These are phyloP conservation scores for Puccinia polysora DNA, from an alignment of 1,284 basidiomycete genomes.

Conservation along the genomic window DNA sequence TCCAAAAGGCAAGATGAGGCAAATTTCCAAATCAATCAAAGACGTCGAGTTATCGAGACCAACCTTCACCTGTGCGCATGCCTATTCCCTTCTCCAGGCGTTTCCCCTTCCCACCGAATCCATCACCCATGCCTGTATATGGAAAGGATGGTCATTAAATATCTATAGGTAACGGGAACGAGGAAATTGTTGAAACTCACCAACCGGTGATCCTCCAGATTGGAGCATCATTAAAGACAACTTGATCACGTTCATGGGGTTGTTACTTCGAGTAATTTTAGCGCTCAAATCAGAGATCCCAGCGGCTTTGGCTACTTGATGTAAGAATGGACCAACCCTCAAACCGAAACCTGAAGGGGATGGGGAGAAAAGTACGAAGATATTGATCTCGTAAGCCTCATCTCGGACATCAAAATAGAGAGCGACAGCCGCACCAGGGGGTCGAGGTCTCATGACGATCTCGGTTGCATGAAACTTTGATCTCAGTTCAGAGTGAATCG, in stretches of 20 bases:
- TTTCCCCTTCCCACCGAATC: constrained; percentile 50
- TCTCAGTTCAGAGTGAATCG: constrained; percentile 50
- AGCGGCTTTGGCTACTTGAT: constrained; percentile 51
- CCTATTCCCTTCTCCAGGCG: constrained; percentile 51
- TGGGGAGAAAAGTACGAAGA: background rate
- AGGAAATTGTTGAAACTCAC: constrained; percentile 2
- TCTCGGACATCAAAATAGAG: background rate
- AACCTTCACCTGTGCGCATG: constrained; percentile 46
- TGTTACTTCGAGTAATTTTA: constrained; percentile 52
- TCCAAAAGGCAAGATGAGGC: no score
- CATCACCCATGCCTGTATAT: constrained; percentile 51
- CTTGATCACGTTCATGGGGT: constrained; percentile 52
- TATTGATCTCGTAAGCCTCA: background rate
- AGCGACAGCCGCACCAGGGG: constrained; percentile 46
- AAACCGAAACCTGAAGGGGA: constrained; percentile 50
- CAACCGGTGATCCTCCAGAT: constrained; percentile 33
- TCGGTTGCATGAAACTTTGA: constrained; percentile 51
- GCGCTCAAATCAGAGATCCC: constrained; percentile 52
- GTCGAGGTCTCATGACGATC: constrained; percentile 51
- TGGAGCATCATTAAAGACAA: constrained; percentile 51
- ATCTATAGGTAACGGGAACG: background rate
- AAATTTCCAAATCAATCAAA: no score
- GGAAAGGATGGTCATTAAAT: background rate
- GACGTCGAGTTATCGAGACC: no score
- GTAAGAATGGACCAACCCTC: constrained; percentile 52